A percentile compares a stretch with the other conserved stretches of the same genome.
Conservation (phyloP, 1,284 basidiomycete genomes). For the Cryptococcus sp. region DNA sequence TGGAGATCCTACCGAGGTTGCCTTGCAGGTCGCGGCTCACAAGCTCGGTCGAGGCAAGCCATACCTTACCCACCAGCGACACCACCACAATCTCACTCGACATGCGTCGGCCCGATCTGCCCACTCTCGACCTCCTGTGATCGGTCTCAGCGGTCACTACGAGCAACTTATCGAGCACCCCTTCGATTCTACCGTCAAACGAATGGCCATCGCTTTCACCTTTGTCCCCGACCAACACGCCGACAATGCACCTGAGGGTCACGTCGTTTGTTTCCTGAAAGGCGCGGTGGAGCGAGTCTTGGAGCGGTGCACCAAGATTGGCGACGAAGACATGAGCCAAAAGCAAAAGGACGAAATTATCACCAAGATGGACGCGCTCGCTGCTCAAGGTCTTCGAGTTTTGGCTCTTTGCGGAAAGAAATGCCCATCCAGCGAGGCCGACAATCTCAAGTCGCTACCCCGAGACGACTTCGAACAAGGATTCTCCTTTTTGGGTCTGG, state of each 20-base stretch:
- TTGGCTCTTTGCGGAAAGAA: slow-evolving; percentile 48
- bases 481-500: slow-evolving; percentile 59
- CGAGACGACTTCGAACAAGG: slow-evolving; percentile 57
- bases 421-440: slow-evolving; percentile 44
- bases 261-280: slow-evolving; percentile 51
- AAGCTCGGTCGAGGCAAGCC: slow-evolving; percentile 49
- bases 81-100: slow-evolving; percentile 8
- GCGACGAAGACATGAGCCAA: slow-evolving; percentile 28
- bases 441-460: slow-evolving; percentile 31
- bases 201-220: slow-evolving; percentile 55
- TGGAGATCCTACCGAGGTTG: slow-evolving; percentile 64
- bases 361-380: slow-evolving; percentile 52
- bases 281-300: slow-evolving; percentile 62
- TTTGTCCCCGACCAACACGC: slow-evolving; percentile 23
- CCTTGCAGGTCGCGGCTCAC: slow-evolving; percentile 60
- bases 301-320: slow-evolving; percentile 50
- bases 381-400: slow-evolving; percentile 55
- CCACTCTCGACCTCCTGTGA: slow-evolving; percentile 17
- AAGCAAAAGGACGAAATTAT: slow-evolving; percentile 48
- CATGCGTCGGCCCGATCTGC: slow-evolving; percentile 20
- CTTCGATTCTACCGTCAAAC: slow-evolving; percentile 60
- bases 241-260: slow-evolving; percentile 10
- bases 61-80: slow-evolving; percentile 36
- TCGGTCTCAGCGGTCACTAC: slow-evolving; percentile 35
- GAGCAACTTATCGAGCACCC: slow-evolving; percentile 52